phyloP scores from a whole-genome alignment of 495 filamentous ascomycete species.

The Lasiosphaeriaceae sp. region DNA sequence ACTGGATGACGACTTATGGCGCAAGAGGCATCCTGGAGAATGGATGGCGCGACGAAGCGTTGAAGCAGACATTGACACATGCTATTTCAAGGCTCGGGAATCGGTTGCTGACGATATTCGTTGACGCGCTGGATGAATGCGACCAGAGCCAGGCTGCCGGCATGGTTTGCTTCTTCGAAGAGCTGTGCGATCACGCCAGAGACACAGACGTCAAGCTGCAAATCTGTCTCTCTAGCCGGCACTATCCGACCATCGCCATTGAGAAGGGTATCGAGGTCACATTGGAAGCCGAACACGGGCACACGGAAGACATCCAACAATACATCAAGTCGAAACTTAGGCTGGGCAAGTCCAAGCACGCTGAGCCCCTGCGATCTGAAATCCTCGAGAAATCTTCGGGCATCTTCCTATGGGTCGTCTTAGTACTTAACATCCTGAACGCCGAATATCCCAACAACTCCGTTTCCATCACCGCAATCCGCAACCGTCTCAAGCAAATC shows the following conservation, averaged over 20 bases:
- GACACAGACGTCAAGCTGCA: conserved; percentile 8
- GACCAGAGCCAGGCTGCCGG: conserved; percentile 24
- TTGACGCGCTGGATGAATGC: conserved; percentile 43
- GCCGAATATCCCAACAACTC: conserved; percentile 25
- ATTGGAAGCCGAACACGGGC: conserved; percentile 19
- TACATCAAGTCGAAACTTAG: conserved; percentile 18
- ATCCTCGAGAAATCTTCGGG: conserved; percentile 36
- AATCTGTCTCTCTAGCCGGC: conserved; percentile 48
- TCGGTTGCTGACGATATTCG: conserved; percentile 19
- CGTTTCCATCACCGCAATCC: neutral
- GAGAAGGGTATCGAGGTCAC: conserved; percentile 24
- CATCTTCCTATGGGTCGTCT: conserved; percentile 45
- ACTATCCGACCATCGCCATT: conserved; percentile 45
- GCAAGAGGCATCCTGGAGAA: no score
- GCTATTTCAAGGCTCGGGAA: conserved; percentile 5
- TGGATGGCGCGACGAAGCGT: neutral
- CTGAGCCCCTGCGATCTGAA: conserved; percentile 21
- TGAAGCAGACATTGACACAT: conserved; percentile 10
- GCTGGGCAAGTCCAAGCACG: conserved; percentile 12
- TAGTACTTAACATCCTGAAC: conserved; percentile 42
- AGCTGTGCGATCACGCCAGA: conserved; percentile 19
- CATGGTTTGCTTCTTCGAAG: conserved; percentile 34
- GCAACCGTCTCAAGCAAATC: conserved; percentile 17
- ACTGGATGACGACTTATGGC: no score
- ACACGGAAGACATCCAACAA: conserved; percentile 16